Base-by-base conservation (phyloP, 208 protist genomes). In the Leishmania guyanensis region DNA sequence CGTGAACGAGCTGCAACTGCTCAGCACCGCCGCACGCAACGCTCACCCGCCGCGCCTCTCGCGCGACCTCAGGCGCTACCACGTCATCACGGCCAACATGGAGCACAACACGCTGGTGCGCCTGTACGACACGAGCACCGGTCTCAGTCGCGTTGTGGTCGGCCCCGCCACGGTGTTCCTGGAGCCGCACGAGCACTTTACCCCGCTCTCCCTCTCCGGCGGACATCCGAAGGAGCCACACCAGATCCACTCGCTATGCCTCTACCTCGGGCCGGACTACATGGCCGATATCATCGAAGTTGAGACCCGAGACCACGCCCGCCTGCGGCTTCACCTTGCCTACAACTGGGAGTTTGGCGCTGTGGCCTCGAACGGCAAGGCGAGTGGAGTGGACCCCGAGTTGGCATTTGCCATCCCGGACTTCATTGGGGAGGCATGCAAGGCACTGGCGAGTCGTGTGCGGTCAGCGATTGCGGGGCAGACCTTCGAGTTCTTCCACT, bases 311-410 rank as follows among this genome's bases (percentile, higher is more conserved):
- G 98, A 99, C 74, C 98, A 99, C 91, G 94, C 98, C 4, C 92
- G 97, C 17, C 91, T 99, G 69, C 84, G 83, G 39, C 88, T 99
- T 48, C 85, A 98, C 70, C 88, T 99, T 4, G 94, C 96, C 65
- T 99, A 99, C 95, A 99, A 99, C 88, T 99, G 98, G 98, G 87
- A 98, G 79, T 99, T 99, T 77, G 91, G 93, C 56, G 77, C 85
- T 2, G 62, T 78, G 9, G 71, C 58, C 64, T 10, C 48, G 48
- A 64, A 54, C 53, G 75, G 70, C 26, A 51, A 78, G 36, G 53
- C 69, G 46, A 56, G 36, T 39, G 26, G 75, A 36, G 70, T 80
- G 17, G 69, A 87, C 56, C 80, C 84, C 39, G 60, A 84, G 69
- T 77, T 86, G 36, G 93, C 92, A 56, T 99, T 99, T 86, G 85